phyloP scores from a whole-genome alignment of 202 grass and related monocot genomes.

The Elaeis oleifera region DNA sequence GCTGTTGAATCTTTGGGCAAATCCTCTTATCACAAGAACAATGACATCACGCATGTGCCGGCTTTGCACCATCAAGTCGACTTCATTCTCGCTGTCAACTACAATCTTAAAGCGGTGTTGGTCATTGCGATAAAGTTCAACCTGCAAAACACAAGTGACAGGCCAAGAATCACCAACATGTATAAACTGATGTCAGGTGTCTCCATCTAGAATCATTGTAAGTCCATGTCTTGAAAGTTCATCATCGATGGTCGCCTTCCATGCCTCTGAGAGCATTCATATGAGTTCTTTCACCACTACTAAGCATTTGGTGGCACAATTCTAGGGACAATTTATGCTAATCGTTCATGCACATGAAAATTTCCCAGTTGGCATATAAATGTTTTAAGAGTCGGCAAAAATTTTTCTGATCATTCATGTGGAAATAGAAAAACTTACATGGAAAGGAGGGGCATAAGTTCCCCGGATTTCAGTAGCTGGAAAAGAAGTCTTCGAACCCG shows the following conservation, averaged over 20 bases:
- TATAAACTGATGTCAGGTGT: background rate
- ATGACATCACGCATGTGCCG: slow-evolving; percentile 67
- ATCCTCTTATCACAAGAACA: slow-evolving; percentile 69
- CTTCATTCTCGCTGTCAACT: slow-evolving; percentile 68
- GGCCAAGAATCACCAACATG: background rate
- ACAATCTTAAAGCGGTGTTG: slow-evolving; percentile 95
- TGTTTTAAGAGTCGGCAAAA: too few species aligned
- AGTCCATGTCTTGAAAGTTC: too few species aligned
- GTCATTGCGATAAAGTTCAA: slow-evolving; percentile 74
- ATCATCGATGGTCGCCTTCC: too few species aligned
- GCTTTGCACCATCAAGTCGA: slow-evolving; percentile 83
- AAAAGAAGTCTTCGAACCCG: slow-evolving; percentile 89
- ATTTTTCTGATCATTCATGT: too few species aligned
- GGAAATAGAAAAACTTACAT: slow-evolving; percentile 37
- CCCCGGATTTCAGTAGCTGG: slow-evolving; percentile 68
- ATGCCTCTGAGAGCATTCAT: too few species aligned
- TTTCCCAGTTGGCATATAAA: too few species aligned
- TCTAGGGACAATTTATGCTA: too few species aligned
- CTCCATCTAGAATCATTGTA: too few species aligned
- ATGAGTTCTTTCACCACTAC: too few species aligned
- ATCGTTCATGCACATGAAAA: too few species aligned
- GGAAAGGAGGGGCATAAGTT: slow-evolving; percentile 82
- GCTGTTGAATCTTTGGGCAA: slow-evolving; percentile 92
- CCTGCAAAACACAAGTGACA: slow-evolving; percentile 31
- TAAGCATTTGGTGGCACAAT: too few species aligned